Conservation (phyloP, 305 asterid species). For the Solanum chacoense region DNA sequence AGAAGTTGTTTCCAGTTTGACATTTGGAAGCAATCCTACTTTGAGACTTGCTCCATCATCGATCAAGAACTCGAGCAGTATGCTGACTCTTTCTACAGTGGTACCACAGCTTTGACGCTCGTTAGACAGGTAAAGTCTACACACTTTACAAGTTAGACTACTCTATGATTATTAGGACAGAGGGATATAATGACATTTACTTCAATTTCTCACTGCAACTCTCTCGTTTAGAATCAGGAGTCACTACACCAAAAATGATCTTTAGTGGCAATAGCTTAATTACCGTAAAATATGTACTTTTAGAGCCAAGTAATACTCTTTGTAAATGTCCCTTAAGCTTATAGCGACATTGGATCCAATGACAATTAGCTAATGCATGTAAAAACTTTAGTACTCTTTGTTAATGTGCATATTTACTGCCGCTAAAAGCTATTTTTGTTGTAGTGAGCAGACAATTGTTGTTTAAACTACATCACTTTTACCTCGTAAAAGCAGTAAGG, state of each 20-base stretch:
- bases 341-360: not conserved
- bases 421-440: not conserved
- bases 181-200: not conserved
- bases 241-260: not conserved
- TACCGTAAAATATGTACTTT: not conserved
- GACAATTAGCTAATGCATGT: not conserved
- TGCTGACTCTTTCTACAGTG: slow-evolving; percentile 65
- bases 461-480: not conserved
- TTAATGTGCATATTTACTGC: not conserved
- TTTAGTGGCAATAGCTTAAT: not conserved
- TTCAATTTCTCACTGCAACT: not conserved
- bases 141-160: not conserved
- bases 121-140: slow-evolving; percentile 46
- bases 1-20: slow-evolving; percentile 24
- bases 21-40: slow-evolving; percentile 50
- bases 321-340: not conserved
- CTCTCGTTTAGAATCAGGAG: not conserved
- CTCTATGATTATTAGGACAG: not conserved
- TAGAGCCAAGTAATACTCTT: not conserved
- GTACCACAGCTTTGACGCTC: slow-evolving; percentile 55
- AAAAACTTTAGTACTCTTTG: not conserved
- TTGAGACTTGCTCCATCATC: slow-evolving; percentile 52
- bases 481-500: not conserved
- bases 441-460: not conserved
- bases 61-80: slow-evolving; percentile 49